Base-by-base conservation (phyloP, 2,329 filamentous ascomycete species). In the Neonectria neomacrospora region DNA sequence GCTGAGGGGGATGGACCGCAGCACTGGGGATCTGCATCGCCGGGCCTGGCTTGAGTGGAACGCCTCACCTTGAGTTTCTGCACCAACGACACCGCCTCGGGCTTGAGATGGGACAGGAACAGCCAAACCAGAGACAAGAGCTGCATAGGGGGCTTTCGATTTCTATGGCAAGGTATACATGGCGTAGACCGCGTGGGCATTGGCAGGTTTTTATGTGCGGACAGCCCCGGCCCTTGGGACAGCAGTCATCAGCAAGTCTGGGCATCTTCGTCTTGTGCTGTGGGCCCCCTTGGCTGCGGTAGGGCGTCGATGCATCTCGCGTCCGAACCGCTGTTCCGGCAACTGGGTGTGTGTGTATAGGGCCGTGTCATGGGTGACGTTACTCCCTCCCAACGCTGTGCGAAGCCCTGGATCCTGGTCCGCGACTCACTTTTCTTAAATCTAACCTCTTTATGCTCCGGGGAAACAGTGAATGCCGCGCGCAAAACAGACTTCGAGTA, bases 1-100 rank as follows among this genome's bases (percentile, higher is more conserved):
- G 52, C 51, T 26, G 11, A 20, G 37, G n/a, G 18, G 23, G 50
- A 56, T 28, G n/a, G n/a, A n/a, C n/a, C n/a, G n/a, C n/a, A n/a
- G n/a, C n/a, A n/a, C n/a, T n/a, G n/a, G n/a, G 23, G 50, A 56
- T 28, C 54, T 62, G 54, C 54, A 54, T 53, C 60, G 48, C 22
- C 41, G 47, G 28, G 48, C 16, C 26, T 34, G 42, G 34, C 34
- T 48, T 34, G 54, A 54, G 41, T 58, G 42, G 54, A 54, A 30
- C 23, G 34, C n/a, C 34, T 48, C 14, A 57, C 50, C 39, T 39
- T 32, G 56, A 30, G 42, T 14, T 45, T 47, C 48, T 59, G 56
- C 48, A 54, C 42, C 16, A 48, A 59, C 54, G 39, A 48, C 56
- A 59, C 56, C 48, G 54, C 50, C 48, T 54, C 22, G 10, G 6